Evolutionary conservation across 1,139 yeast species (phyloP).

Genomic region (Taphrina confusa): DNA sequence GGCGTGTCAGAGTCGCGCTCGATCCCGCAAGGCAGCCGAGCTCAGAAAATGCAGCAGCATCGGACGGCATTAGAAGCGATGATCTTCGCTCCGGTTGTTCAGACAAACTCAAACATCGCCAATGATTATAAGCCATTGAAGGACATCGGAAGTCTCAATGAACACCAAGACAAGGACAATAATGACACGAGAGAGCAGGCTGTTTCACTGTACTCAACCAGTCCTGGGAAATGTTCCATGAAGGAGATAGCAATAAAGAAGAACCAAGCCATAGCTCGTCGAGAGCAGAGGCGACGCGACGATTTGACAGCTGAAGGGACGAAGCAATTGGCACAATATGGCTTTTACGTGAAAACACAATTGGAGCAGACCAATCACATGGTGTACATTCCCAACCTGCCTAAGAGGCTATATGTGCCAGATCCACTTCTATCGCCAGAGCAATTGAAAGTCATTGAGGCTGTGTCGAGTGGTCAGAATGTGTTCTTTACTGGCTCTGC

Average conservation of each 20-base stretch:
- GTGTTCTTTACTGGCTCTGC: conserved; percentile 92
- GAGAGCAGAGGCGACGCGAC: background rate
- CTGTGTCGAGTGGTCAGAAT: conserved; percentile 54
- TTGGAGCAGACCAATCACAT: background rate
- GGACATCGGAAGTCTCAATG: too few species aligned
- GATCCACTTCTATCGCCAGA: conserved; percentile 48
- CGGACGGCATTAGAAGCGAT: too few species aligned
- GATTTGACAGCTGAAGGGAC: background rate
- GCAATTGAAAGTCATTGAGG: conserved; percentile 64
- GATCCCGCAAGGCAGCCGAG: background rate
- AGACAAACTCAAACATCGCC: too few species aligned
- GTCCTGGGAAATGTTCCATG: background rate
- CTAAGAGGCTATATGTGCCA: background rate
- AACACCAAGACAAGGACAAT: too few species aligned
- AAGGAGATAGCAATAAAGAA: background rate
- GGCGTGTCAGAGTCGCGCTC: background rate
- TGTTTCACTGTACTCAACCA: too few species aligned
- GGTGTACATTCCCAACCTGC: conserved; percentile 1
- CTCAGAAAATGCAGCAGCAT: background rate
- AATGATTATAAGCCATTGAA: too few species aligned
- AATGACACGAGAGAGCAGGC: too few species aligned
- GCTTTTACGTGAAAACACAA: background rate
- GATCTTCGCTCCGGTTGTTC: too few species aligned
- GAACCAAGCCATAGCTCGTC: background rate
- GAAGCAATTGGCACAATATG: background rate